A percentile compares a stretch with the other conserved stretches of the same genome.
These are phyloP conservation scores for Ganoderma meredithae DNA, from an alignment of 1,284 basidiomycete genomes.

Conservation along the genomic window DNA sequence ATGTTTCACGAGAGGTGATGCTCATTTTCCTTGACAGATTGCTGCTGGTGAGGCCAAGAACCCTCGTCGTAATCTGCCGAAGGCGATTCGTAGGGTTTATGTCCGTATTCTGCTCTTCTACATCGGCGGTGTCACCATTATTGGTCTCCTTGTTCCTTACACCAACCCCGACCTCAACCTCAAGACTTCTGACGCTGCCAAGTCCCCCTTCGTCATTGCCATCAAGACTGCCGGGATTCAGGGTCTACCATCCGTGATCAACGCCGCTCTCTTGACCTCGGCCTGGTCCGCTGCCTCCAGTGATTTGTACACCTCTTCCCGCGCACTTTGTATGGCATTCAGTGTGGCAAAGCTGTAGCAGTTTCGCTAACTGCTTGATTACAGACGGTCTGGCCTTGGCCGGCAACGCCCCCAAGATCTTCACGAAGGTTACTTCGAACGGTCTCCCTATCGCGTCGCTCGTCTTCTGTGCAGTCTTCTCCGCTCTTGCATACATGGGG, in stretches of 20 bases:
- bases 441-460: slow-evolving; percentile 85
- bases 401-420: slow-evolving; percentile 83
- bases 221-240: slow-evolving; percentile 79
- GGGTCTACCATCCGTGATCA: slow-evolving; percentile 86
- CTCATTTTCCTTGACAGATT: slow-evolving; percentile 46
- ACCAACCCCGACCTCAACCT: slow-evolving; percentile 65
- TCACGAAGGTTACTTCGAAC: slow-evolving; percentile 68
- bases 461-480: slow-evolving; percentile 73
- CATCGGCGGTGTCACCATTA: slow-evolving; percentile 61
- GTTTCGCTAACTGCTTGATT: slow-evolving; percentile 1
- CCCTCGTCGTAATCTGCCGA: slow-evolving; percentile 71
- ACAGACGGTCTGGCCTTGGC: slow-evolving; percentile 79
- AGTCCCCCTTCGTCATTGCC: slow-evolving; percentile 87
- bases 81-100: slow-evolving; percentile 73
- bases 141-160: slow-evolving; percentile 81
- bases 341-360: background rate
- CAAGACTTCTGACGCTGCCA: slow-evolving; percentile 63
- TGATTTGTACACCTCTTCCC: slow-evolving; percentile 84
- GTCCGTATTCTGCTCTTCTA: slow-evolving; percentile 82
- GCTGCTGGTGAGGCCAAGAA: slow-evolving; percentile 84
- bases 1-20: too few relatives aligned
- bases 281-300: slow-evolving; percentile 89
- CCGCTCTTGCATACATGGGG: slow-evolving; percentile 77
- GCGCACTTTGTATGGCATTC: slow-evolving; percentile 72
- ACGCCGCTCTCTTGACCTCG: slow-evolving; percentile 85